These are phyloP conservation scores for Naegleria fowleri DNA, from an alignment of 208 protist genomes.

Conservation along the genomic window DNA sequence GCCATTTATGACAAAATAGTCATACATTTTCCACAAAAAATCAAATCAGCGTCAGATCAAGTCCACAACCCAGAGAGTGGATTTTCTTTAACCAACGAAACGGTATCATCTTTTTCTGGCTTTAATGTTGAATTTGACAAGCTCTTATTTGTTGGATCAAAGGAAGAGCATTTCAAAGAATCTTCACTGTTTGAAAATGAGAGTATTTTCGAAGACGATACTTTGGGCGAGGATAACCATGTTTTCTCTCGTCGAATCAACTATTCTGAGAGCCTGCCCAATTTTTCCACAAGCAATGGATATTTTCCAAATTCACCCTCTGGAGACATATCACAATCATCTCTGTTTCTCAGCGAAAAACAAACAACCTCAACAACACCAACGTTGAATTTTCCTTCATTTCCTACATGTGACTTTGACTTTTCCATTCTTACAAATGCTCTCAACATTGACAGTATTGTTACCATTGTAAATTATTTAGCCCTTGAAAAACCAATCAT, in stretches of 20 bases:
- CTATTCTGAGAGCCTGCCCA: background rate
- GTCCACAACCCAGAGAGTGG: background rate
- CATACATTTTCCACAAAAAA: background rate
- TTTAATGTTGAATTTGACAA: conserved; percentile 4
- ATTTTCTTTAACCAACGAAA: background rate
- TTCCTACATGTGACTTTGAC: background rate
- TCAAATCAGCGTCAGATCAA: background rate
- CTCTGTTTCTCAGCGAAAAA: background rate
- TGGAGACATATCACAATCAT: background rate
- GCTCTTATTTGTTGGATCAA: background rate
- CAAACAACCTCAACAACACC: background rate
- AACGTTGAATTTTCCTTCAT: background rate
- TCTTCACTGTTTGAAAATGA: no score
- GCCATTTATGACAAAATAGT: background rate
- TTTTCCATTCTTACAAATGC: background rate
- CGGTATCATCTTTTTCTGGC: no score
- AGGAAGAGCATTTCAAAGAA: background rate
- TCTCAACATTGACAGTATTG: background rate
- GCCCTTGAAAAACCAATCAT: background rate
- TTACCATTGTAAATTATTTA: background rate
- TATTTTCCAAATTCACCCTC: background rate
- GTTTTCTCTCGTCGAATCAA: background rate
- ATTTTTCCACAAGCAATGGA: background rate
- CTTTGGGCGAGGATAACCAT: background rate
- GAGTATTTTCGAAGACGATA: background rate